Percentiles rank a stretch among this genome's conserved stretches.
phyloP scores from a whole-genome alignment of 352 stramenopile genomes.

The Phytophthora ohioensis region DNA sequence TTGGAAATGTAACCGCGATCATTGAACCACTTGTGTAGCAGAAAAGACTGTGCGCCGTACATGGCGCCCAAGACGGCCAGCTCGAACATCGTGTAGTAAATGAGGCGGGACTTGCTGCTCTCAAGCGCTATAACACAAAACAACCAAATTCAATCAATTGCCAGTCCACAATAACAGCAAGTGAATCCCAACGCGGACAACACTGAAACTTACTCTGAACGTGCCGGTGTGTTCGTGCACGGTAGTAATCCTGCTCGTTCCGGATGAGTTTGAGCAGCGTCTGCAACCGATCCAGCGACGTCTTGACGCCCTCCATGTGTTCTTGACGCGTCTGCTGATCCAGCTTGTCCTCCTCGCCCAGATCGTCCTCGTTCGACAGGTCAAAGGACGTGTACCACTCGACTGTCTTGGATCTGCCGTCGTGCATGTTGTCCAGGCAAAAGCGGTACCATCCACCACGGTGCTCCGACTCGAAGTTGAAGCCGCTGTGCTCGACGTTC shows the following conservation, averaged over 20 bases:
- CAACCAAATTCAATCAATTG: not conserved
- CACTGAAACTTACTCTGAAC: slow-evolving; percentile 63
- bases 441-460: slow-evolving; percentile 89
- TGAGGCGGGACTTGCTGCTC: slow-evolving; percentile 81
- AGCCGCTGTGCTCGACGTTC: slow-evolving; percentile 86
- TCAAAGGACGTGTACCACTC: slow-evolving; percentile 89
- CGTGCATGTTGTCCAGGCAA: slow-evolving; percentile 83
- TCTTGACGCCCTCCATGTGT: slow-evolving; percentile 73
- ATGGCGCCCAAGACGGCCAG: slow-evolving; percentile 71
- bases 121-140: slow-evolving; percentile 55
- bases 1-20: slow-evolving; percentile 76
- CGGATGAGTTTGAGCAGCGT: slow-evolving; percentile 76
- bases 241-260: slow-evolving; percentile 86
- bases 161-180: slow-evolving; percentile 10
- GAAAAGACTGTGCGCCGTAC: slow-evolving; percentile 77
- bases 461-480: slow-evolving; percentile 90
- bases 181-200: not conserved
- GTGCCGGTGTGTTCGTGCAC: slow-evolving; percentile 70
- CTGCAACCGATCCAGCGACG: slow-evolving; percentile 67
- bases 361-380: slow-evolving; percentile 77
- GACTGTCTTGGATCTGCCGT: slow-evolving; percentile 69
- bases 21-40: slow-evolving; percentile 90
- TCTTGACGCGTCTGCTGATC: slow-evolving; percentile 74
- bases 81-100: slow-evolving; percentile 84
- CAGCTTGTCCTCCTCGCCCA: slow-evolving; percentile 79